These are phyloP conservation scores for Elaeagnus macrophylla DNA, from an alignment of 306 rosid genomes.

Conservation along the genomic window DNA sequence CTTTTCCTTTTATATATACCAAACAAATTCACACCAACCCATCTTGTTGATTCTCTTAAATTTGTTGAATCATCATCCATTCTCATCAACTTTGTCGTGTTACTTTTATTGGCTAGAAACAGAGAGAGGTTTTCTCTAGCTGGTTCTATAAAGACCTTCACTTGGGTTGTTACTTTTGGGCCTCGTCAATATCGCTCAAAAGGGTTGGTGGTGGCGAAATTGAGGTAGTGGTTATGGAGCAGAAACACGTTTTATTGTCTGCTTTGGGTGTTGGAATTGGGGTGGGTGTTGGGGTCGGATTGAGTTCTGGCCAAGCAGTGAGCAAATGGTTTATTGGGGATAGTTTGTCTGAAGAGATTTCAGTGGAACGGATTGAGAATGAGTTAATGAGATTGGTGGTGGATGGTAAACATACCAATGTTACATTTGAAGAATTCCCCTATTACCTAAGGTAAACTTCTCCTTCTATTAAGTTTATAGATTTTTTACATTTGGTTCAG, in stretches of 20 bases:
- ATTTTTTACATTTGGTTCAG: no score
- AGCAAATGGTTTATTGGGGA: constrained; percentile 77
- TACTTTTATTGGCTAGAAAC: neutral
- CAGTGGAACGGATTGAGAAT: constrained; percentile 55
- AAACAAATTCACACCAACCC: constrained; percentile 21
- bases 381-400: constrained; percentile 56
- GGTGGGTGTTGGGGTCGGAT: constrained; percentile 81
- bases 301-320: constrained; percentile 66
- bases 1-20: constrained; percentile 8
- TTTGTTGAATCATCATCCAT: constrained; percentile 14
- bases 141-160: neutral
- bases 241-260: constrained; percentile 81
- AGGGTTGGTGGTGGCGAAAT: neutral
- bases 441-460: constrained; percentile 60
- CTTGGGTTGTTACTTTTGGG: neutral
- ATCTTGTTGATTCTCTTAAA: constrained; percentile 13
- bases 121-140: neutral
- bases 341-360: constrained; percentile 43
- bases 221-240: constrained; percentile 48
- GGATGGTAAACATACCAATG: constrained; percentile 49
- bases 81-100: neutral
- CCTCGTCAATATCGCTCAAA: neutral
- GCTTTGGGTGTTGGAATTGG: constrained; percentile 98
- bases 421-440: constrained; percentile 71
- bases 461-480: no score